Evolutionary conservation across 768 basidiomycete species (phyloP).

Genomic region (Hortiboletus flavorubellus): DNA sequence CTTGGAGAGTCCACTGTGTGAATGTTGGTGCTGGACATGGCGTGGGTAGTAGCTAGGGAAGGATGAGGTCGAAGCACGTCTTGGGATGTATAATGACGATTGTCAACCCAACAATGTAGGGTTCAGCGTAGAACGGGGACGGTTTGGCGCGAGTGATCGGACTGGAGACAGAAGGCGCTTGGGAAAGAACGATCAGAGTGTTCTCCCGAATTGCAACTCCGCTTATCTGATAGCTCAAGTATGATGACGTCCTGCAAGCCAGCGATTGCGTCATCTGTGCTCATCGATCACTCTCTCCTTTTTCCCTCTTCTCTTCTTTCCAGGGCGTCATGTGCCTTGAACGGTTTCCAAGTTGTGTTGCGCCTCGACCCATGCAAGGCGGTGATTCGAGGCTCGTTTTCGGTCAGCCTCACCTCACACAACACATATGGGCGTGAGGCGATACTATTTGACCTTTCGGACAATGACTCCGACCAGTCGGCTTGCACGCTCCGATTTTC

Average conservation of each 20-base stretch:
- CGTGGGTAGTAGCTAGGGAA: not conserved
- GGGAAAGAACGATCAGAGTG: no score
- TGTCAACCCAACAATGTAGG: no score
- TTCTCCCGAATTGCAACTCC: no score
- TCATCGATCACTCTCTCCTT: not conserved
- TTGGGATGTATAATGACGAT: not conserved
- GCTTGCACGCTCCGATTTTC: not conserved
- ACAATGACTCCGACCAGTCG: no score
- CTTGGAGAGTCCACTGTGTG: constrained; percentile 54
- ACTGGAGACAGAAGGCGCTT: not conserved
- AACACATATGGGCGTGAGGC: no score
- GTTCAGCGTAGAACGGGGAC: not conserved
- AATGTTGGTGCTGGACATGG: constrained; percentile 37
- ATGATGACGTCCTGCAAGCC: not conserved
- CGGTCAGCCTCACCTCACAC: not conserved
- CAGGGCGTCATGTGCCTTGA: not conserved
- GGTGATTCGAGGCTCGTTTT: not conserved
- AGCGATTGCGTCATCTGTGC: not conserved
- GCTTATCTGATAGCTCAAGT: not conserved
- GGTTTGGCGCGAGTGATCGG: not conserved
- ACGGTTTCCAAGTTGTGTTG: not conserved
- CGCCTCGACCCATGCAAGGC: not conserved
- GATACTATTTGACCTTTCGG: no score
- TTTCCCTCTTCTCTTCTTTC: not conserved
- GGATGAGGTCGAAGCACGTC: not conserved